Evolutionary conservation across 108 stramenopile species (phyloP), one percentile per base, ranked within the genome.

Genomic region (Asterionellopsis glacialis): DNA sequence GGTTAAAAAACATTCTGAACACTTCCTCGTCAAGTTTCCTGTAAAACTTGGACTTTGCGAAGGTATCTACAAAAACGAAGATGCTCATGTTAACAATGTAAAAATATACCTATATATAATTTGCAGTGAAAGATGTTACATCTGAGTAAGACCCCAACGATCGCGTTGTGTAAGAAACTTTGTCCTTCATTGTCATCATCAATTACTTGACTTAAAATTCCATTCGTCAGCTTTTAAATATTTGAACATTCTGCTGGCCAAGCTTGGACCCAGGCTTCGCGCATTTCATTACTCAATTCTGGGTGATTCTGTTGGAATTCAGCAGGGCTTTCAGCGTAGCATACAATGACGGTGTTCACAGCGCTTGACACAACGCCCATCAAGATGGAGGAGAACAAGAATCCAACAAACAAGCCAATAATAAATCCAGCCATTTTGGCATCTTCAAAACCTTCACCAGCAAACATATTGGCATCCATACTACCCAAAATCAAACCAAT

Each of bases 311-410:
- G 48, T 47, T 70, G 48, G 18, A 79, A 76, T 47, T 80, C 74
- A 6, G 58, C 23, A 11, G 78, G 78, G 33, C 69, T 73, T 47
- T 91, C 84, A 5, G 91, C 91, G 61, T 88, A 95, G 59, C 89
- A 89, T 0, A 95, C 95, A 69, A 91, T 75, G 28, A 90, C 83
- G 12, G 91, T 93, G 51, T 87, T 84, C 40, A 88, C 83, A 6
- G 91, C 90, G 25, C 74, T 73, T 15, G 71, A 74, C 11, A 95
- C 80, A 13, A 90, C 84, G 58, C 79, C 67, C 40, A 90, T 44
- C 45, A 91, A 51, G 27, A 92, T 76, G 14, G 61, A 52, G 41
- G 82, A 66, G 25, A 91, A 66, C 14, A 77, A 53, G 50, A 84
- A 61, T 7, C 87, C 90, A 52, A 88, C 65, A 26, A 91, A n/a